These are phyloP conservation scores for Nakazawaea sp. DNA, from an alignment of 805 yeast species.

Conservation along the genomic window DNA sequence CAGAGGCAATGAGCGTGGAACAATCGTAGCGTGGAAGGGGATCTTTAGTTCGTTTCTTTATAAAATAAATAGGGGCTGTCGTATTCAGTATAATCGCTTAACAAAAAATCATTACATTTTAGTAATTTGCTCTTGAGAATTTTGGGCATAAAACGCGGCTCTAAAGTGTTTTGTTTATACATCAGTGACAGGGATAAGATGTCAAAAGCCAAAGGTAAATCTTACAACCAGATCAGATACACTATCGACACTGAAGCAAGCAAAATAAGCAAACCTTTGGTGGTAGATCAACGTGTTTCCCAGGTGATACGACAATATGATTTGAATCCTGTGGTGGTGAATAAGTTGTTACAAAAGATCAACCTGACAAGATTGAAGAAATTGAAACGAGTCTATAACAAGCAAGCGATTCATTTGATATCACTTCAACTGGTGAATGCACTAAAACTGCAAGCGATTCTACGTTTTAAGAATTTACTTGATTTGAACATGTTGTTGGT, in stretches of 20 bases:
- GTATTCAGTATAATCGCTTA: no score
- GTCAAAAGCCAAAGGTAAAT: no score
- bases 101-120: no score
- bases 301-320: slow-evolving; percentile 8
- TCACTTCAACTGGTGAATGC: slow-evolving; percentile 21
- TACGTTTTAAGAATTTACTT: slow-evolving; percentile 16
- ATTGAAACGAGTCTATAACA: slow-evolving; percentile 19
- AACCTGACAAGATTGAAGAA: slow-evolving; percentile 10
- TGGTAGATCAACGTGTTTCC: slow-evolving; percentile 11
- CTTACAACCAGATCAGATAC: slow-evolving; percentile 19
- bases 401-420: slow-evolving; percentile 23
- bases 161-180: no score
- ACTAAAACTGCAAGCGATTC: slow-evolving; percentile 14
- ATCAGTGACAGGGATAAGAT: no score
- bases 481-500: slow-evolving; percentile 20
- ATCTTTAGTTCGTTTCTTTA: no score
- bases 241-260: slow-evolving; percentile 19
- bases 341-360: slow-evolving; percentile 10
- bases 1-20: no score
- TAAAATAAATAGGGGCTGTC: no score
- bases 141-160: no score
- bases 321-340: slow-evolving; percentile 7
- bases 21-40: no score
- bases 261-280: slow-evolving; percentile 14
- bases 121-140: no score